Evolutionary conservation across 192 early-diverging fungal species (phyloP), one percentile per base, ranked within the genome.

Genomic region (Coemansia sp.): DNA sequence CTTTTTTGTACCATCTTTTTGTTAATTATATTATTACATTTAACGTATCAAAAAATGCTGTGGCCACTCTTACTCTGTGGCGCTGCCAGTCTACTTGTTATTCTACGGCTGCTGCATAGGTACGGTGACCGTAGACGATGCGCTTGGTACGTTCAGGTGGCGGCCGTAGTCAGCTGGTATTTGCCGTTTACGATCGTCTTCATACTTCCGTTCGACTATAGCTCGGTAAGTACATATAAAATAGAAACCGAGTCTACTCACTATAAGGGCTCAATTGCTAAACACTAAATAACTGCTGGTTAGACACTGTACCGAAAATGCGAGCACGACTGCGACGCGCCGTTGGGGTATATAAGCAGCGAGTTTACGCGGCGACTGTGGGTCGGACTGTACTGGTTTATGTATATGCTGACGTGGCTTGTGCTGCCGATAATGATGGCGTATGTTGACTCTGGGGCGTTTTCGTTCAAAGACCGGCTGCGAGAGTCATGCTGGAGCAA

Each of bases 141-240:
- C 44, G 83, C 90, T 45, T 98, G 95, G 95, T 96, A 96, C 73
- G 88, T 93, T 30, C 88, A 89, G 41, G 68, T 88, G 16, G 86
- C 88, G 15, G 80, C 88, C 4, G 87, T 89, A 69, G 67, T 94
- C 53, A 90, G 92, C 44, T 97, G 92, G 92, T 92, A 91, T 69
- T 89, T 95, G 64, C 93, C 96, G 9, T 94, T 98, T 82, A 89
- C 93, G 67, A 94, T 97, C 62, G 86, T 95, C 12, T 78, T 98
- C 30, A 87, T 98, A 22, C 83, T 98, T 41, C 94, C 95, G 2
- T 83, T 98, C 43, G 96, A 96, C 78, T 85, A 97, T 27, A 88
- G 91, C 47, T 93, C 91, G 65, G 80, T 82, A 52, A 52, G 50
- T 52, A 30, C 3, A 22, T 6, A 13, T 6, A 13, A 27, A 29